Percentiles rank a stretch among this genome's conserved stretches.
Evolutionary conservation across 768 basidiomycete genomes (phyloP).

Genomic region (Galerina sulciceps): DNA sequence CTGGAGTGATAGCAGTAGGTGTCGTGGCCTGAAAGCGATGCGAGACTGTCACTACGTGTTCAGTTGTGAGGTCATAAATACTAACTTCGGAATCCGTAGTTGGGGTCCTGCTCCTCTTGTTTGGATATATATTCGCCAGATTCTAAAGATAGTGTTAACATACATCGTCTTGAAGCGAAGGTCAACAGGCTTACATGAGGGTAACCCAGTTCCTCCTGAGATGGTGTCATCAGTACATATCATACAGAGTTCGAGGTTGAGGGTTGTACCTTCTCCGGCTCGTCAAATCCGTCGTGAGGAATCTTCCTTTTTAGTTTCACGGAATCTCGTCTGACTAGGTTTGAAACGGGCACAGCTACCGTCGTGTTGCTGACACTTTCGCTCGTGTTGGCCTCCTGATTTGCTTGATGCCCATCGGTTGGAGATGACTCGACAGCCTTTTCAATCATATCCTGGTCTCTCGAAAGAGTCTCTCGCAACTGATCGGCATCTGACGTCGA

Average conservation of each 20-base stretch:
- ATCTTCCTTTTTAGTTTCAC: constrained; percentile 32
- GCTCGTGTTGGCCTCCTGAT: neutral
- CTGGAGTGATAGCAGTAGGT: constrained; percentile 4
- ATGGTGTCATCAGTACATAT: constrained; percentile 9
- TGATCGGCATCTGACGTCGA: neutral
- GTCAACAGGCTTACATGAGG: constrained; percentile 41
- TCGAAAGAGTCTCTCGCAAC: neutral
- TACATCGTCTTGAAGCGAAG: neutral
- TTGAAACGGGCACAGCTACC: constrained; percentile 1
- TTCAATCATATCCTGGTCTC: neutral
- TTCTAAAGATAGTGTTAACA: constrained; percentile 35
- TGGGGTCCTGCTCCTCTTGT: constrained; percentile 40
- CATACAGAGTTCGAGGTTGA: constrained; percentile 6
- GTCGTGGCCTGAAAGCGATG: constrained; percentile 4
- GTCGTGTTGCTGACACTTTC: neutral
- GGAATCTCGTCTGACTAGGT: constrained; percentile 22
- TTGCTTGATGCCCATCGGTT: neutral
- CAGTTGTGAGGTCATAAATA: neutral
- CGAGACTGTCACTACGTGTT: neutral
- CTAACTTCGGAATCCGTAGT: constrained; percentile 25
- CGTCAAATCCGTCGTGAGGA: constrained; percentile 39
- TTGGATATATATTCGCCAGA: constrained; percentile 50
- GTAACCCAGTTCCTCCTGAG: constrained; percentile 41
- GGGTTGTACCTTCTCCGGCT: constrained; percentile 28
- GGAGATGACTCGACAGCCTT: neutral